These are phyloP conservation scores for Candida chauliodis DNA, from an alignment of 805 yeast genomes.

Conservation along the genomic window DNA sequence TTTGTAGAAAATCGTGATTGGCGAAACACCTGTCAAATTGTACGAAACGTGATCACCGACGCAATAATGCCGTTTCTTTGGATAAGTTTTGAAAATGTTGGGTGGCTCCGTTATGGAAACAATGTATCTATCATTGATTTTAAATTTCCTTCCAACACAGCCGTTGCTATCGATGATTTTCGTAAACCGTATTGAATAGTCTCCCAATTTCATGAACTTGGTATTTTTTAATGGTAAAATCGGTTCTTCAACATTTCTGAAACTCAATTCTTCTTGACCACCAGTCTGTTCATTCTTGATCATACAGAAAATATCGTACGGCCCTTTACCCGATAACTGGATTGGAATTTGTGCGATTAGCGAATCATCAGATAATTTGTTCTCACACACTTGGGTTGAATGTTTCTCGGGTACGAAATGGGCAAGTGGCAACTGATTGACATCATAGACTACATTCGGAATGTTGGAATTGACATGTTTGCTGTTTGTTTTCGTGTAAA, in stretches of 20 bases:
- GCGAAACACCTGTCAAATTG: conserved; percentile 73
- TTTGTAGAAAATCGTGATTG: conserved; percentile 70
- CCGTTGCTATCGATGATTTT: conserved; percentile 67
- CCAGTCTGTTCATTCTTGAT: conserved; percentile 61
- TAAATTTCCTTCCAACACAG: conserved; percentile 50
- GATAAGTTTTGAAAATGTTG: conserved; percentile 42
- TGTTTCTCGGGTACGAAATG: conserved; percentile 45
- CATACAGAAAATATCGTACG: conserved; percentile 56
- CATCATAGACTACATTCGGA: conserved; percentile 33
- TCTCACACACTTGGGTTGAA: conserved; percentile 45
- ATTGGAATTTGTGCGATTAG: conserved; percentile 45
- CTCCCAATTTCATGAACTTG: conserved; percentile 58
- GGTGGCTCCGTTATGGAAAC: conserved; percentile 78
- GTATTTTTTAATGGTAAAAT: conserved; percentile 33
- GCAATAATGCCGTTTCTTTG: conserved; percentile 52
- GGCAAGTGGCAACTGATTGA: conserved; percentile 61
- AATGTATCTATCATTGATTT: conserved; percentile 35
- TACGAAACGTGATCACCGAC: conserved; percentile 88
- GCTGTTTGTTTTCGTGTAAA: conserved; percentile 44
- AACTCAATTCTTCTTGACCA: conserved; percentile 21
- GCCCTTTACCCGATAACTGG: conserved; percentile 54
- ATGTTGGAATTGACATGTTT: conserved; percentile 9
- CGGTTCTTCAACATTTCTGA: conserved; percentile 9
- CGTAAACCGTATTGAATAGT: conserved; percentile 56
- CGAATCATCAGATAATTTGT: conserved; percentile 20